phyloP scores from a whole-genome alignment of 2,329 filamentous ascomycete genomes.

The Paecilomyces variotii region DNA sequence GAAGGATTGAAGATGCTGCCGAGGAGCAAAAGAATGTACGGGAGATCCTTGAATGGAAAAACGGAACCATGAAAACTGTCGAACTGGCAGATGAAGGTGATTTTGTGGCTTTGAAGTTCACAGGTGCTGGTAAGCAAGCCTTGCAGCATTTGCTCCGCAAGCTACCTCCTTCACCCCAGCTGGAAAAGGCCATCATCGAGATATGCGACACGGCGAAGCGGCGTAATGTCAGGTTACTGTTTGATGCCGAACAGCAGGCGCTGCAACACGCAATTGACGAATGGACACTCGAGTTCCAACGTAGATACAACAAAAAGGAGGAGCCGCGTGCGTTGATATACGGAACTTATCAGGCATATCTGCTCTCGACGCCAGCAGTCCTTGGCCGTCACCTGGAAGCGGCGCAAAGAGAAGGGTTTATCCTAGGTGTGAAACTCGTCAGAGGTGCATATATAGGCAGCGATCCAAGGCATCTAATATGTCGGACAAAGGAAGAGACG shows the following conservation, averaged over 20 bases:
- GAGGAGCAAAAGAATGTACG: background rate
- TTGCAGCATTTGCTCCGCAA: slow-evolving; percentile 59
- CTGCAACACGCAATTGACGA: slow-evolving; percentile 72
- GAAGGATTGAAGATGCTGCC: slow-evolving; percentile 4
- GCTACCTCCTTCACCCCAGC: slow-evolving; percentile 53
- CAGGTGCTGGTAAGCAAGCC: slow-evolving; percentile 70
- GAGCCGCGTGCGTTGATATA: slow-evolving; percentile 58
- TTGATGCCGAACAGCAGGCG: slow-evolving; percentile 75
- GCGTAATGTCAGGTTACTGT: slow-evolving; percentile 63
- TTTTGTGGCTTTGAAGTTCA: slow-evolving; percentile 66
- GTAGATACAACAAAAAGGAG: slow-evolving; percentile 56
- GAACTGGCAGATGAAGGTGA: slow-evolving; percentile 39
- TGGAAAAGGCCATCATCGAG: slow-evolving; percentile 61
- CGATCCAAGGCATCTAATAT: slow-evolving; percentile 62
- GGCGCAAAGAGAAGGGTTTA: slow-evolving; percentile 54
- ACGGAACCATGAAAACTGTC: slow-evolving; percentile 67
- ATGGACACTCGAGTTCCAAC: slow-evolving; percentile 69
- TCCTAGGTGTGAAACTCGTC: slow-evolving; percentile 65
- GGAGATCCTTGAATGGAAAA: slow-evolving; percentile 52
- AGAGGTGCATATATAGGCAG: slow-evolving; percentile 64
- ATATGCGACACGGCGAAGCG: slow-evolving; percentile 66
- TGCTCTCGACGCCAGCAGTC: slow-evolving; percentile 52
- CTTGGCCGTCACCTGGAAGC: slow-evolving; percentile 53
- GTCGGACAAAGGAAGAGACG: slow-evolving; percentile 61
- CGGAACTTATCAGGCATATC: slow-evolving; percentile 69